These are phyloP conservation scores for Lineolata rhizophorae DNA, from an alignment of 495 filamentous ascomycete genomes.

Conservation along the genomic window DNA sequence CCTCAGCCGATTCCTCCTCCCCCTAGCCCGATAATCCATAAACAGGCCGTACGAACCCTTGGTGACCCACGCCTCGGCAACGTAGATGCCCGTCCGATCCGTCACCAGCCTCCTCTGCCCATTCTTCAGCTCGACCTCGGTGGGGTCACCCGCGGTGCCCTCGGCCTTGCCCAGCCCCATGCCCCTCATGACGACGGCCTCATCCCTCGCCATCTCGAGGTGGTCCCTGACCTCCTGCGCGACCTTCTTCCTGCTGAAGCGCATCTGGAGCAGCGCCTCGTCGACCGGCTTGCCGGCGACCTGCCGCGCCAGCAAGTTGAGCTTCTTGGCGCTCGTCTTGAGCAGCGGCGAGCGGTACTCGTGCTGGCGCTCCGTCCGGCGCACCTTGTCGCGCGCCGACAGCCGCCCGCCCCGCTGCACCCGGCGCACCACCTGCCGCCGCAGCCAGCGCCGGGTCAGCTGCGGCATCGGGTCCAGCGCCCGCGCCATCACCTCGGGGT, in stretches of 20 bases:
- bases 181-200: slow-evolving; percentile 50
- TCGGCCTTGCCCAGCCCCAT: slow-evolving; percentile 53
- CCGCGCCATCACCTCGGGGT: slow-evolving; percentile 27
- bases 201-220: slow-evolving; percentile 52
- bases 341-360: slow-evolving; percentile 39
- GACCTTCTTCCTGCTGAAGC: slow-evolving; percentile 82
- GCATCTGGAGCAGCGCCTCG: slow-evolving; percentile 88
- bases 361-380: slow-evolving; percentile 50
- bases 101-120: slow-evolving; percentile 23
- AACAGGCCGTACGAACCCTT: slow-evolving; percentile 36
- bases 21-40: slow-evolving; percentile 45
- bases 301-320: slow-evolving; percentile 60
- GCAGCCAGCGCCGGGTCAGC: slow-evolving; percentile 46
- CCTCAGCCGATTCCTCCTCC: slow-evolving; percentile 33
- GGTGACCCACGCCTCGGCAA: slow-evolving; percentile 81
- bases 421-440: slow-evolving; percentile 56
- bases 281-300: slow-evolving; percentile 79
- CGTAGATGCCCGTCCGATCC: slow-evolving; percentile 58
- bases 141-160: slow-evolving; percentile 3
- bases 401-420: slow-evolving; percentile 46
- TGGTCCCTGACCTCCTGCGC: slow-evolving; percentile 58
- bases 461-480: slow-evolving; percentile 49
- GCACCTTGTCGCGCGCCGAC: slow-evolving; percentile 35
- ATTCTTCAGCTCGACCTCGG: slow-evolving; percentile 15
- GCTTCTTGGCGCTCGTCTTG: slow-evolving; percentile 74